A percentile compares a stretch with the other conserved stretches of the same genome.
These are phyloP conservation scores for Clonostachys chloroleuca DNA, from an alignment of 2,329 filamentous ascomycete genomes.

Conservation along the genomic window DNA sequence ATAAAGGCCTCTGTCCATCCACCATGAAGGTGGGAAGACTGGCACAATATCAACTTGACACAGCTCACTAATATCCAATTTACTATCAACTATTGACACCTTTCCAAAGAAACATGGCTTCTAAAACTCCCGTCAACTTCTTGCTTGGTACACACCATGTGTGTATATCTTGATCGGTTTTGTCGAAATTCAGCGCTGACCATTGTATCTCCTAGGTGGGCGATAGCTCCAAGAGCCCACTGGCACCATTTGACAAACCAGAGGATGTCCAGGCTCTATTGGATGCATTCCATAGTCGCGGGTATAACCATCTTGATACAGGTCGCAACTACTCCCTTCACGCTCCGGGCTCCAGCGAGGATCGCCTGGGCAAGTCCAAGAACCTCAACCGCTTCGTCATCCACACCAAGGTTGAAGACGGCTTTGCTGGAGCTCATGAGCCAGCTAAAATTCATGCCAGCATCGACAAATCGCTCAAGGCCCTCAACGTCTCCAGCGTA, in stretches of 20 bases:
- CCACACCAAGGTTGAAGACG: conserved; percentile 25
- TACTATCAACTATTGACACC: too few species aligned
- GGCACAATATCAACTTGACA: too few species aligned
- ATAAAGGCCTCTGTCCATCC: too few species aligned
- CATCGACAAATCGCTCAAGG: conserved; percentile 22
- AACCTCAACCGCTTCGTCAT: conserved; percentile 21
- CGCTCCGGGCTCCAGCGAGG: conserved; percentile 14
- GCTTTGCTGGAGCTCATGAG: conserved; percentile 15
- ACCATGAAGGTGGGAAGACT: too few species aligned
- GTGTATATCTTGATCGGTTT: too few species aligned
- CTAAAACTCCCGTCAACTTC: too few species aligned
- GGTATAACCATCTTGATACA: conserved; percentile 21
- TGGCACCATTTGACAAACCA: conserved; percentile 8
- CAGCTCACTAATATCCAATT: too few species aligned
- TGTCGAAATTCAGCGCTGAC: too few species aligned
- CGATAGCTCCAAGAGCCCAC: background rate
- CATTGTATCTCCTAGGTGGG: too few species aligned
- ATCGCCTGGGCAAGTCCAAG: conserved; percentile 15
- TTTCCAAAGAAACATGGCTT: too few species aligned
- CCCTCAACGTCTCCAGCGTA: conserved; percentile 14
- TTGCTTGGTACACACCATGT: too few species aligned
- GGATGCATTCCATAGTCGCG: conserved; percentile 14
- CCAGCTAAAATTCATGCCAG: conserved; percentile 16
- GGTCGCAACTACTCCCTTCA: conserved; percentile 19
- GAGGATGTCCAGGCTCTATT: conserved; percentile 16